phyloP scores from a whole-genome alignment of 306 rosid species.

The Aeschynomene evenia region DNA sequence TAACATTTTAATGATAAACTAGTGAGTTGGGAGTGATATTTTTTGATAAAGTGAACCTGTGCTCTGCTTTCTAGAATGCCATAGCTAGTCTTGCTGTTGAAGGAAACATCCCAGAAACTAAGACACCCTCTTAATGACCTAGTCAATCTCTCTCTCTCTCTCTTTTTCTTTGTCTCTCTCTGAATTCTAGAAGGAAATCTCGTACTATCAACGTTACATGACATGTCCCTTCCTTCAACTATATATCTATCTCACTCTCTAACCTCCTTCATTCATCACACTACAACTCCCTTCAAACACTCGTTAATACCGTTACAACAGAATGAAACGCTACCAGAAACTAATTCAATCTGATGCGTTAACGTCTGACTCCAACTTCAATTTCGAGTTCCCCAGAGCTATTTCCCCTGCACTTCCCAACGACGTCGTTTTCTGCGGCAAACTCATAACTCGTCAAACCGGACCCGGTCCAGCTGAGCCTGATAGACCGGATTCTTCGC shows the following conservation, averaged over 20 bases:
- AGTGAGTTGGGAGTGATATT: too few species aligned
- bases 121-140: background rate
- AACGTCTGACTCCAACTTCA: slow-evolving; percentile 22
- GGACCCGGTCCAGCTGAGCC: background rate
- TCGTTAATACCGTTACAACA: background rate
- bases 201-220: background rate
- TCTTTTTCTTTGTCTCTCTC: background rate
- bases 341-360: background rate
- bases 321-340: background rate
- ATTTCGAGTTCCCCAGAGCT: slow-evolving; percentile 32
- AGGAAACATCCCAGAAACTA: background rate
- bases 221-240: background rate
- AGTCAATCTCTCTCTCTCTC: background rate
- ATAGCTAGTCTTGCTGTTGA: background rate
- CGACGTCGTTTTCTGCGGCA: slow-evolving; percentile 41
- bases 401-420: background rate
- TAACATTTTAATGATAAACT: too few species aligned
- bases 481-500: background rate
- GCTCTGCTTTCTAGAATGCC: background rate
- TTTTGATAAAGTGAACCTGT: background rate
- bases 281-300: background rate
- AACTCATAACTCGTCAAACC: slow-evolving; percentile 25
- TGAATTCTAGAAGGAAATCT: background rate
- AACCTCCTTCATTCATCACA: background rate
- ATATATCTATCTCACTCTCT: background rate